Evolutionary conservation across 73 alveolate species (phyloP), one percentile per base, ranked within the genome.

Genomic region (Uronychia setigera): DNA sequence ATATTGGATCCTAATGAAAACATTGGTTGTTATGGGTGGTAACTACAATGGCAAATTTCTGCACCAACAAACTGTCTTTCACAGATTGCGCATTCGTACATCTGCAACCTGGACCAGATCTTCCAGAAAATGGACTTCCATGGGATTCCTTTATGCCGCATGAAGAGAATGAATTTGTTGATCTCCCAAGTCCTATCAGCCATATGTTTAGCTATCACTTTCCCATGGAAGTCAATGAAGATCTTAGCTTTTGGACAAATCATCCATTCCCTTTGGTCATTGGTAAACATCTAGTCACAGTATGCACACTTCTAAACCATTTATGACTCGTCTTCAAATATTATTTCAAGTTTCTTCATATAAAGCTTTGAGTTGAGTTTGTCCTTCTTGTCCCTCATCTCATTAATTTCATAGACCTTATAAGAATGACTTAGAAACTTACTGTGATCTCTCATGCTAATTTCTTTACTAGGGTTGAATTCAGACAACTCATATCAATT

Each of bases 151-250:
- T 88, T 87, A 25, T 79, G 29, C 32, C 88, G 59, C 28, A 92
- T 46, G 83, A 78, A 89, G 85, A 81, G 57, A 31, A 92, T 82
- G 58, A 92, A 92, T 35, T 92, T 92, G 76, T 93, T 87, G 79
- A 90, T 80, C 59, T 90, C 93, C 94, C 95, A 93, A 77, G 79
- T 58, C 32, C 78, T 80, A 88, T 93, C 97, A 34, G 93, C 85
- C 0, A 90, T 90, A 60, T 93, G 97, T 93, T 87, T 32, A 35
- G 97, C 97, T 1, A 93, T 81, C 19, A 93, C 95, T 30, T 87
- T 77, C 27, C 97, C 97, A 75, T 92, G 83, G 76, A 86, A 90
- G 78, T 93, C 97, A 31, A 93, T 93, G 79, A 93, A 93, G 58
- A 93, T 80, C 79, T 84, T 85, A 9, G 97, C 97, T 58, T 84